Base-by-base conservation (phyloP, 371 early-diverging fungal genomes). In the Scutellospora calospora region DNA sequence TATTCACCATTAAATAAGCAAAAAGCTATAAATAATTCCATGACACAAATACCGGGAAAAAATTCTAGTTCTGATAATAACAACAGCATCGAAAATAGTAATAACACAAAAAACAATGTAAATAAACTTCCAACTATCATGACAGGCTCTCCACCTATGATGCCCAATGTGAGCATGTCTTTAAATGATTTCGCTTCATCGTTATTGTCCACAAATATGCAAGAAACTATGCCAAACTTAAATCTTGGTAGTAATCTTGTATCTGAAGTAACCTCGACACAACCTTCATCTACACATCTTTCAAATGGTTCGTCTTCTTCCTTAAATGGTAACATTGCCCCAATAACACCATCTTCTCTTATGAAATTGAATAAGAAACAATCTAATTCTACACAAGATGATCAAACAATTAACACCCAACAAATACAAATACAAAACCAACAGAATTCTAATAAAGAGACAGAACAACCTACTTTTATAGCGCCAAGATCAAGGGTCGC, bases 201-300 rank as follows among this genome's bases (percentile, higher is more conserved):
- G 11, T 11, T 45, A 45, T 6, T 9, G n/a, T n/a, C n/a, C n/a
- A 59, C 27, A 41, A 31, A 14, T 11, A 27, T 45, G 0, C 66
- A 63, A 51, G 78, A 78, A 8, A 18, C 29, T 49, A 78, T 78
- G 78, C 78, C 78, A 2, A 65, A 49, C 65, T 59, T 78, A 45
- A 78, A 16, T 45, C 66, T 78, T n/a, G 78, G 78, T n/a, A 41
- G 41, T 18, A 66, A 78, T 62, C 51, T 78, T 49, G 78, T 78
- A 16, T 78, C 78, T 49, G 38, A 31, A 16, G 35, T 33, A 22
- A 35, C 45, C 9, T n/a, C 18, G 33, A 68, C 69, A 35, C 45
- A 45, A 45, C 25, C 38, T 22, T 69, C 49, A 33, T 41, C 33
- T 14, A n/a, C 45, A 45, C 45, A 45, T 45, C 11, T 45, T 45